Conservation (phyloP, 1,284 basidiomycete genomes). For the Fomitopsis betulina region DNA sequence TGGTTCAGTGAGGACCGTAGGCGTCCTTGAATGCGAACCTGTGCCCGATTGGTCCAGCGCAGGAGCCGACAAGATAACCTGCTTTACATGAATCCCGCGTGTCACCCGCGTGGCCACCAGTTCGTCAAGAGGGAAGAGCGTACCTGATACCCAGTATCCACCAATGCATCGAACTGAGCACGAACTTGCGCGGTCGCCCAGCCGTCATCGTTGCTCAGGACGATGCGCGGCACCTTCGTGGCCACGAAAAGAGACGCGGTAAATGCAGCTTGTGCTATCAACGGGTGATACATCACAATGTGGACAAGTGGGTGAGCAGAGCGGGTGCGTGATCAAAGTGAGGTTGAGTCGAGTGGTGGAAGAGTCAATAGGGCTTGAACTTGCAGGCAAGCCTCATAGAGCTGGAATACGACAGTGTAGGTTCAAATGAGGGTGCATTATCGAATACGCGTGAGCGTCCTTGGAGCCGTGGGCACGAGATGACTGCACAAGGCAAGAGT, state of each 20-base stretch:
- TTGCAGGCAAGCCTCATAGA: too few species aligned
- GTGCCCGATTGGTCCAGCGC: conserved; percentile 40
- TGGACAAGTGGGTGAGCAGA: background rate
- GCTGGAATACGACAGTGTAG: too few species aligned
- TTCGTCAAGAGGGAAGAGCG: conserved; percentile 4
- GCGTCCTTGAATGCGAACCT: conserved; percentile 28
- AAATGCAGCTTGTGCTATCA: background rate
- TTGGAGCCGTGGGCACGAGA: too few species aligned
- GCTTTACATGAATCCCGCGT: background rate
- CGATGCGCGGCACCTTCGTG: conserved; percentile 12
- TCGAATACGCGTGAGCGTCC: too few species aligned
- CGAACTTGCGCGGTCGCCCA: conserved; percentile 40
- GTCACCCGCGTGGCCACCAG: background rate
- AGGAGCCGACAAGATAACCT: conserved; percentile 40
- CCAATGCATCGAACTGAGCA: conserved; percentile 33
- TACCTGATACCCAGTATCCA: conserved; percentile 30
- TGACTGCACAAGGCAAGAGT: too few species aligned
- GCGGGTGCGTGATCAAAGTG: background rate
- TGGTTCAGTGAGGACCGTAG: conserved; percentile 24
- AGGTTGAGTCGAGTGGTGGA: background rate
- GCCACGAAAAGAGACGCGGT: background rate
- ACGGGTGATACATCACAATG: background rate
- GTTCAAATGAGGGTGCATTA: too few species aligned
- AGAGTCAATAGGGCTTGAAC: too few species aligned
- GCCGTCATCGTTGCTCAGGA: conserved; percentile 32